Conservation (phyloP, 176 grass and related monocot species). For the Melocanna baccifera region DNA sequence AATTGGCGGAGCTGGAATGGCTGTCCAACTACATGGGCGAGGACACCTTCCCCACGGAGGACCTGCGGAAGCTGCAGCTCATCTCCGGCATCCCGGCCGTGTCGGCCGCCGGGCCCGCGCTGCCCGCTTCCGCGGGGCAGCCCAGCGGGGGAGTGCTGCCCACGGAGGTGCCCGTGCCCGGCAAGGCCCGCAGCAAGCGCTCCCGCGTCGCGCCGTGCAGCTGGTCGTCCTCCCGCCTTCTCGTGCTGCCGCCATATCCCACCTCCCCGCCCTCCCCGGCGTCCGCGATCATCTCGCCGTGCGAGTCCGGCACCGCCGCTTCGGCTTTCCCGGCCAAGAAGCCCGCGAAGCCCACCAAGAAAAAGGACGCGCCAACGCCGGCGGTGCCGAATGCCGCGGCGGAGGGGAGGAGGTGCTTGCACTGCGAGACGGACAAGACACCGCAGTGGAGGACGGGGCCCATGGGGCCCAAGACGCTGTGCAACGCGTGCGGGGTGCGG, state of each 20-base stretch:
- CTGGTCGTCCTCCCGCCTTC: constrained; percentile 67
- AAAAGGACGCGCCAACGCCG: constrained; percentile 33
- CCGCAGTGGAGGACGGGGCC: constrained; percentile 98
- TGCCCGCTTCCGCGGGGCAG: background rate
- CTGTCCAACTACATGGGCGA: constrained; percentile 81
- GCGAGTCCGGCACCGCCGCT: constrained; percentile 34
- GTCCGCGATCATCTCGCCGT: constrained; percentile 47
- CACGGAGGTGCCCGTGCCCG: constrained; percentile 39
- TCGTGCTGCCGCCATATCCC: constrained; percentile 41
- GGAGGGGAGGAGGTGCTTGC: constrained; percentile 65
- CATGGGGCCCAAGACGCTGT: constrained; percentile 92
- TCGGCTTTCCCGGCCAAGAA: constrained; percentile 41
- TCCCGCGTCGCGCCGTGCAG: constrained; percentile 51
- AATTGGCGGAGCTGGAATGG: constrained; percentile 92
- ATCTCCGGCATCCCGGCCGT: constrained; percentile 44
- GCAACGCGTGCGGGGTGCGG: constrained; percentile 94
- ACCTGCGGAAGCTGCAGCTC: constrained; percentile 84
- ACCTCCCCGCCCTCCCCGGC: constrained; percentile 19
- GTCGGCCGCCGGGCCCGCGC: constrained; percentile 9
- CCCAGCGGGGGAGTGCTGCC: background rate
- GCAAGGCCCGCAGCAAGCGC: constrained; percentile 75
- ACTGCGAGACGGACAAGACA: constrained; percentile 96
- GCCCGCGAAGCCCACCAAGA: constrained; percentile 51
- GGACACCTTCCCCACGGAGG: constrained; percentile 82
- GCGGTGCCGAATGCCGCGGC: background rate